A percentile compares a stretch with the other conserved stretches of the same genome.
phyloP scores from a whole-genome alignment of 148 eudicot species.

The Persicaria tinctoria region DNA sequence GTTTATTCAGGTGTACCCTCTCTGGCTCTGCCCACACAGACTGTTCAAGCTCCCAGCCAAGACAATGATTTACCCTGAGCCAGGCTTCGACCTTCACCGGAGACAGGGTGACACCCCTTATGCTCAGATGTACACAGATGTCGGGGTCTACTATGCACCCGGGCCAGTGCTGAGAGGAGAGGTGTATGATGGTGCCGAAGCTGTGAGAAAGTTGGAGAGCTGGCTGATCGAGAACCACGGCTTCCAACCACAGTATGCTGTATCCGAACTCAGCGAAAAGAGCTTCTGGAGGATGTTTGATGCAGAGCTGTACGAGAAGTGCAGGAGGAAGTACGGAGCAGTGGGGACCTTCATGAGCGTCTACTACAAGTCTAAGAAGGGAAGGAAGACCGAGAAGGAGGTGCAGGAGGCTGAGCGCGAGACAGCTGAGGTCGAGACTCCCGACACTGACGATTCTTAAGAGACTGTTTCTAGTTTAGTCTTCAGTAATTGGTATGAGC shows the following conservation, averaged over 20 bases:
- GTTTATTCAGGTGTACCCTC: constrained; percentile 10
- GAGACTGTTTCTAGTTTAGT: background rate
- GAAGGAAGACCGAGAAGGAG: constrained; percentile 11
- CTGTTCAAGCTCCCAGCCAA: constrained; percentile 13
- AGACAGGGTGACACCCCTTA: constrained; percentile 12
- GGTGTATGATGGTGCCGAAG: constrained; percentile 13
- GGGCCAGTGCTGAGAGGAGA: constrained; percentile 15
- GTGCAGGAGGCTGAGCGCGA: constrained; percentile 12
- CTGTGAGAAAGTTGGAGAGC: constrained; percentile 7
- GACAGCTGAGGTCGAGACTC: constrained; percentile 11
- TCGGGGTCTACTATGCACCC: constrained; percentile 11
- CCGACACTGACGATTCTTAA: background rate
- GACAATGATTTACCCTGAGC: constrained; percentile 14
- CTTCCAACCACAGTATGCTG: constrained; percentile 12
- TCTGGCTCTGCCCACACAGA: constrained; percentile 14
- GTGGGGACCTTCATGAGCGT: constrained; percentile 14
- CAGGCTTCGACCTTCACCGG: constrained; percentile 13
- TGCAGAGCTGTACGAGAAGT: constrained; percentile 11
- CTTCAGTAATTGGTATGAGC: background rate
- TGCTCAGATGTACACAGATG: constrained; percentile 17
- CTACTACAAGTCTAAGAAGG: constrained; percentile 14
- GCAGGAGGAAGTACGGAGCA: constrained; percentile 15
- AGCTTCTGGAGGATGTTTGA: constrained; percentile 14
- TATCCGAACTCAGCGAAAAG: constrained; percentile 11
- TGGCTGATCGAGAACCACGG: constrained; percentile 16